A percentile compares a stretch with the other conserved stretches of the same genome.
Conservation (phyloP, 2,329 filamentous ascomycete species). For the Hypoxylon rubiginosum region DNA sequence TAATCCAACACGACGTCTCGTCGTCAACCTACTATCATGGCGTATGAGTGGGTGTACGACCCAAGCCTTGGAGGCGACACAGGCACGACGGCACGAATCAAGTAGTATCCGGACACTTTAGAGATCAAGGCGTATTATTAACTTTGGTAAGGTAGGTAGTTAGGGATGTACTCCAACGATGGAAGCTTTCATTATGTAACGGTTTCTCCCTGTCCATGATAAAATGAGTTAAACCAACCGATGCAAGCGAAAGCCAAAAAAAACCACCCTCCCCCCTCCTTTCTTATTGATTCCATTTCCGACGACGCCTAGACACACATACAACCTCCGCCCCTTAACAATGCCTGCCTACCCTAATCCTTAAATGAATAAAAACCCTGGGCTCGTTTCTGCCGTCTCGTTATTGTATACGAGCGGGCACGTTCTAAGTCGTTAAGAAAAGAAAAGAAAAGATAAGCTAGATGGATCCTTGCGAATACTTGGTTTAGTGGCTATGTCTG, state of each 20-base stretch:
- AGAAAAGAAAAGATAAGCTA: not conserved
- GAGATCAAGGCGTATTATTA: not conserved
- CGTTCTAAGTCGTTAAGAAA: not conserved
- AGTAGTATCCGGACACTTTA: not conserved
- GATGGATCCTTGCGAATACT: not conserved
- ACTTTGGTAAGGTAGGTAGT: not conserved
- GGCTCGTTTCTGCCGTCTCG: not conserved
- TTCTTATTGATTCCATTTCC: not conserved
- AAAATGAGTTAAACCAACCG: not conserved
- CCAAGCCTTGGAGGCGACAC: not conserved
- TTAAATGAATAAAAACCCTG: not conserved
- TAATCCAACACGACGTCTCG: not conserved
- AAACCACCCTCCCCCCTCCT: not conserved
- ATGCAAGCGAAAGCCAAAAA: not conserved
- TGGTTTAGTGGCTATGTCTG: not conserved
- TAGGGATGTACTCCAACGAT: not conserved
- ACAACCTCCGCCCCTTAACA: not conserved
- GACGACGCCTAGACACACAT: not conserved
- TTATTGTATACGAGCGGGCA: not conserved
- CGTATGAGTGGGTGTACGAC: not conserved
- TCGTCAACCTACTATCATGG: not conserved
- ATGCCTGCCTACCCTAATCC: not conserved
- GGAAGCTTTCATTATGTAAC: not conserved
- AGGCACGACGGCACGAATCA: not conserved
- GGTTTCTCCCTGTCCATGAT: not conserved